Percentiles rank a stretch among this genome's conserved stretches.
Conservation (phyloP, 805 yeast genomes). For the Metschnikowia chrysomelidarum region DNA sequence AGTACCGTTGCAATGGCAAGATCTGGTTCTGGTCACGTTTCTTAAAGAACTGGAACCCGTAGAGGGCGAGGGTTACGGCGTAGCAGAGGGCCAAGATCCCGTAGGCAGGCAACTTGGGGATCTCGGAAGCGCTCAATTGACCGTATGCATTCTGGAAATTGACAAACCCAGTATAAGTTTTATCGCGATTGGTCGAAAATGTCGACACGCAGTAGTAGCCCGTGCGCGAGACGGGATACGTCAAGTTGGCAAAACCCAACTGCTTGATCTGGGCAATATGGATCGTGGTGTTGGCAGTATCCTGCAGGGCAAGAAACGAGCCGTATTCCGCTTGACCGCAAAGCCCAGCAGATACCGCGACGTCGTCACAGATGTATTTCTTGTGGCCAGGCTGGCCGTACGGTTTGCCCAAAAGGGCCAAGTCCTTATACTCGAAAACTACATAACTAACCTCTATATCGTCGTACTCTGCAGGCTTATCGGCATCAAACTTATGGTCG, state of each 20-base stretch:
- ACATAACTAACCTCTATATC: constrained; percentile 58
- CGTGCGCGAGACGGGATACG: constrained; percentile 66
- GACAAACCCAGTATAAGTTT: constrained; percentile 60
- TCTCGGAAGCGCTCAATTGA: constrained; percentile 81
- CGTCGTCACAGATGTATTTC: constrained; percentile 74
- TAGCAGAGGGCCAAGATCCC: constrained; percentile 83
- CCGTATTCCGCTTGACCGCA: constrained; percentile 60
- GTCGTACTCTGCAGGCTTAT: constrained; percentile 23
- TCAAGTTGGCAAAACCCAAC: constrained; percentile 57
- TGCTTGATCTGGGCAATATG: constrained; percentile 53
- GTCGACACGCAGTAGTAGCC: constrained; percentile 94
- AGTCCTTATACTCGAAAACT: constrained; percentile 81
- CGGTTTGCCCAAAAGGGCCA: constrained; percentile 59
- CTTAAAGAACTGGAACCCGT: constrained; percentile 80
- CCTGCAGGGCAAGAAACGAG: constrained; percentile 55
- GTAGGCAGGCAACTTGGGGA: constrained; percentile 86
- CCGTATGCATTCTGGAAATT: constrained; percentile 93
- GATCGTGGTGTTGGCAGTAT: constrained; percentile 51
- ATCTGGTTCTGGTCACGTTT: constrained; percentile 74
- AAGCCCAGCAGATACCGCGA: constrained; percentile 49
- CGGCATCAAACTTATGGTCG: constrained; percentile 26
- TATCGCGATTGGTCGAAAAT: constrained; percentile 41
- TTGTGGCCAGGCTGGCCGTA: constrained; percentile 30
- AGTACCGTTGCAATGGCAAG: constrained; percentile 85
- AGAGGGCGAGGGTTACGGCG: constrained; percentile 76